A percentile compares a stretch with the other conserved stretches of the same genome.
Evolutionary conservation across 257 asterid genomes (phyloP).

Genomic region (Solanum piurae): DNA sequence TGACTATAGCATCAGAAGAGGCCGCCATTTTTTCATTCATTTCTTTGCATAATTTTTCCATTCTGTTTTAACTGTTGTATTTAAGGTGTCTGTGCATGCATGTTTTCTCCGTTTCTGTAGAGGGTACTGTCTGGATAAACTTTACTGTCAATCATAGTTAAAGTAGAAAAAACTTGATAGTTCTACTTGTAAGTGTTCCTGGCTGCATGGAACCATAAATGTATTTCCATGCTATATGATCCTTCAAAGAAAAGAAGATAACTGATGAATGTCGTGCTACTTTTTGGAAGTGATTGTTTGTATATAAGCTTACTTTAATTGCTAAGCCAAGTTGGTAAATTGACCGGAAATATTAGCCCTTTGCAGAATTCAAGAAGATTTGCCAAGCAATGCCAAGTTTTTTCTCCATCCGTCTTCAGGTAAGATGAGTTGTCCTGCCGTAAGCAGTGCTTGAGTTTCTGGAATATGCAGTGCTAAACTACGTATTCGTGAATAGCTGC

Average conservation of each 20-base stretch:
- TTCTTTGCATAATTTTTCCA: conserved; percentile 1
- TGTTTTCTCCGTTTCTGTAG: conserved; percentile 3
- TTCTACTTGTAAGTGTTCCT: background rate
- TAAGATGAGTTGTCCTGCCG: background rate
- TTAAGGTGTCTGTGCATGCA: background rate
- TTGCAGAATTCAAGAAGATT: background rate
- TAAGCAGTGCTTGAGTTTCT: background rate
- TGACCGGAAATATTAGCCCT: background rate
- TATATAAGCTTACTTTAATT: background rate
- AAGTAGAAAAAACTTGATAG: background rate
- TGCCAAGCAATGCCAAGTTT: background rate
- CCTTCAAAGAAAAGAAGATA: background rate
- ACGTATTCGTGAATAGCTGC: background rate
- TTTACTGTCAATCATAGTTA: background rate
- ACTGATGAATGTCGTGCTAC: background rate
- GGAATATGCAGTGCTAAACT: background rate
- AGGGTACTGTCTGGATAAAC: conserved; percentile 2
- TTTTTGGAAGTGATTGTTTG: background rate
- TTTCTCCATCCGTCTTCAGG: background rate
- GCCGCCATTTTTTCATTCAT: conserved; percentile 25
- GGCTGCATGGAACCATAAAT: background rate
- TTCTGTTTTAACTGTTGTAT: background rate
- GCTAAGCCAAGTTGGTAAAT: background rate
- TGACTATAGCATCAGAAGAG: background rate
- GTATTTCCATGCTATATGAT: background rate